Percentiles rank a stretch among this genome's conserved stretches.
These are phyloP conservation scores for Calocybe indica DNA, from an alignment of 768 basidiomycete species.

Conservation along the genomic window DNA sequence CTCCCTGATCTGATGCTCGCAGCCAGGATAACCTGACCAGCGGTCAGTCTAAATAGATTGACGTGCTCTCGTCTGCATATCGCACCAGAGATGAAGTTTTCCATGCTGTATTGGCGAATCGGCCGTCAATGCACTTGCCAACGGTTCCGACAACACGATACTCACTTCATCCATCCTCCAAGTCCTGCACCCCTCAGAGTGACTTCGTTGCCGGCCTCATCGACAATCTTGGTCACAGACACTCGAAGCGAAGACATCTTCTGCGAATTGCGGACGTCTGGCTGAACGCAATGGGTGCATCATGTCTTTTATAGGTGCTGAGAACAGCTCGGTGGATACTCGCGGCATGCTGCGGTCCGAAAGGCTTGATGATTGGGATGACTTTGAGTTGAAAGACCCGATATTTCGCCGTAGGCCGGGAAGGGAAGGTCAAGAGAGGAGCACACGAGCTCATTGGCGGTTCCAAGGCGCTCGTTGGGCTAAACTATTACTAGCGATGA, in stretches of 20 bases:
- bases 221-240: conserved; percentile 53
- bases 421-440: neutral
- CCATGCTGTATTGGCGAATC: conserved; percentile 42
- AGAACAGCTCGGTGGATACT: conserved; percentile 6
- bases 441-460: conserved; percentile 1
- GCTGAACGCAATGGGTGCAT: neutral
- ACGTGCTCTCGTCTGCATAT: neutral
- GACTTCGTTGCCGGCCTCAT: conserved; percentile 49
- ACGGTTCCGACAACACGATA: conserved; percentile 7
- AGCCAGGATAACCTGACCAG: conserved; percentile 63
- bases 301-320: conserved; percentile 7
- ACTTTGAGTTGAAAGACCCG: conserved; percentile 10
- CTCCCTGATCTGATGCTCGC: conserved; percentile 73
- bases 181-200: conserved; percentile 71
- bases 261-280: neutral
- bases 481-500: neutral
- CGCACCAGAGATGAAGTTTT: conserved; percentile 69
- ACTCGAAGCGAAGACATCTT: conserved; percentile 52
- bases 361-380: neutral
- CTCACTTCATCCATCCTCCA: conserved; percentile 85
- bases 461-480: neutral
- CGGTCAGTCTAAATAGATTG: neutral
- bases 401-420: conserved; percentile 11
- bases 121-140: conserved; percentile 3
- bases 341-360: conserved; percentile 5